Evolutionary conservation across 108 stramenopile genomes (phyloP).

Genomic region (Licmophora abbreviata): DNA sequence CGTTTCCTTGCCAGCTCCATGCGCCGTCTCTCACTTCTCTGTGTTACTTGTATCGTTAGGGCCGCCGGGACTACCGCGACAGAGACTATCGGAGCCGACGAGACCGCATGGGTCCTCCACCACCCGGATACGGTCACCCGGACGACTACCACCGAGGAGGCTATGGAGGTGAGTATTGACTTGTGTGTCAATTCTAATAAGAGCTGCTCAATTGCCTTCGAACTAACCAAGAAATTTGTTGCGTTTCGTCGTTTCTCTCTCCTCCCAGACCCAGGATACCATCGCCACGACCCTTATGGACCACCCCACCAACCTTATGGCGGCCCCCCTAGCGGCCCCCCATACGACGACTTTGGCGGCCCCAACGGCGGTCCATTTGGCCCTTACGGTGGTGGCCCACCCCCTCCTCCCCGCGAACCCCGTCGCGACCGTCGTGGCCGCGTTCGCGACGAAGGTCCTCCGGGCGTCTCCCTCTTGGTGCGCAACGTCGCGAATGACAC

Average conservation of each 20-base stretch:
- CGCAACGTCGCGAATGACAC: slow-evolving; percentile 71
- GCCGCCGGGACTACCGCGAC: slow-evolving; percentile 14
- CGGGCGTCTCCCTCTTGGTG: slow-evolving; percentile 77
- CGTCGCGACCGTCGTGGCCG: slow-evolving; percentile 14
- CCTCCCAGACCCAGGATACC: background rate
- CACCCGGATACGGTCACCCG: slow-evolving; percentile 15
- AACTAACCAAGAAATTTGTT: no score
- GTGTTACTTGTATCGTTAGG: background rate
- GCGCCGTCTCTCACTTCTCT: background rate
- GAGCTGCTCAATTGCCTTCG: no score
- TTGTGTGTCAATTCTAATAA: no score
- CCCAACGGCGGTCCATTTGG: slow-evolving; percentile 13
- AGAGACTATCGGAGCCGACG: slow-evolving; percentile 7
- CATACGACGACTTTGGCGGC: slow-evolving; percentile 9
- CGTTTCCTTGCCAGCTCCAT: background rate
- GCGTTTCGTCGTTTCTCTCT: background rate
- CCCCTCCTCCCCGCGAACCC: slow-evolving; percentile 1
- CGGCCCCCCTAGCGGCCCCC: slow-evolving; percentile 5
- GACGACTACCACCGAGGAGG: slow-evolving; percentile 13
- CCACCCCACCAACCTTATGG: slow-evolving; percentile 15
- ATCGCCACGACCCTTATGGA: slow-evolving; percentile 11
- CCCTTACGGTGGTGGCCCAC: slow-evolving; percentile 12
- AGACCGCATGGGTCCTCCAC: slow-evolving; percentile 9
- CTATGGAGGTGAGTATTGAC: no score
- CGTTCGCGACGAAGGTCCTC: slow-evolving; percentile 66